These are phyloP conservation scores for Ramaria rubella DNA, from an alignment of 768 basidiomycete genomes.

Conservation along the genomic window DNA sequence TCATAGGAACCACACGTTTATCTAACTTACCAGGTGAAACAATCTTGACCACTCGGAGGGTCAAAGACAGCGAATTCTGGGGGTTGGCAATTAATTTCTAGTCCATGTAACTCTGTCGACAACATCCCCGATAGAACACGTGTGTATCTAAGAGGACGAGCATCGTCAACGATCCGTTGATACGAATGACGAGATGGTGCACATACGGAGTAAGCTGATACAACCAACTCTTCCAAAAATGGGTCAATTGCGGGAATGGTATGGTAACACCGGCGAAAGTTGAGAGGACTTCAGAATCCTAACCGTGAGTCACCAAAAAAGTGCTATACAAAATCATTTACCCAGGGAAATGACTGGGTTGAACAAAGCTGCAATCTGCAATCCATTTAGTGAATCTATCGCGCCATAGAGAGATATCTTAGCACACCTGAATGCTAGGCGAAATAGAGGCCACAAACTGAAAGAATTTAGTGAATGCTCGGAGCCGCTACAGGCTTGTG, in stretches of 20 bases:
- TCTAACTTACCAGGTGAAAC: conserved; percentile 45
- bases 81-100: conserved; percentile 53
- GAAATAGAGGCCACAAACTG: conserved; percentile 62
- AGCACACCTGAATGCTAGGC: conserved; percentile 58
- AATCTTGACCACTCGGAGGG: conserved; percentile 71
- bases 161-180: background rate
- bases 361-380: conserved; percentile 64
- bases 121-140: conserved; percentile 66
- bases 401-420: conserved; percentile 16
- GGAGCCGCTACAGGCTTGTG: background rate
- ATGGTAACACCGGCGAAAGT: conserved; percentile 81
- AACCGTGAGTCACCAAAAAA: background rate
- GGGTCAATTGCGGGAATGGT: conserved; percentile 53
- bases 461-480: conserved; percentile 3
- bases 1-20: background rate
- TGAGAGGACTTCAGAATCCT: conserved; percentile 35
- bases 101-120: conserved; percentile 69
- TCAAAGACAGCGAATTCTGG: conserved; percentile 68
- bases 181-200: background rate
- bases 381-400: conserved; percentile 16
- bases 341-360: conserved; percentile 63
- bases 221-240: conserved; percentile 74
- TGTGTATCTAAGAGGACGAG: conserved; percentile 27
- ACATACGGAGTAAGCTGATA: conserved; percentile 62
- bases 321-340: background rate